Evolutionary conservation across 2,329 filamentous ascomycete species (phyloP), one percentile per base, ranked within the genome.

Genomic region (Botryosphaeria dothidea): DNA sequence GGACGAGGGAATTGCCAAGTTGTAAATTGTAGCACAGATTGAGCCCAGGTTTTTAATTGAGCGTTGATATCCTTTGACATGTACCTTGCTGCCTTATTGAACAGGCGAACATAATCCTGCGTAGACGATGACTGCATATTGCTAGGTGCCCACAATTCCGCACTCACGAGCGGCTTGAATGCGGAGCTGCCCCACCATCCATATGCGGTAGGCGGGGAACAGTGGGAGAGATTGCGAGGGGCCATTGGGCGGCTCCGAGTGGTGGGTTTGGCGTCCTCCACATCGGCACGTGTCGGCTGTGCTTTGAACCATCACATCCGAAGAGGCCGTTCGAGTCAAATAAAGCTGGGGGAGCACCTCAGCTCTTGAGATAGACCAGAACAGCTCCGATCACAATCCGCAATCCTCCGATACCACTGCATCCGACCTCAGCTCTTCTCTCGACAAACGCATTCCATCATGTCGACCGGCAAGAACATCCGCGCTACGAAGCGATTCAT

Each of bases 401-500:
- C 25, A 21, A 5, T 17, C 25, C 3, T 8, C 25, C 46, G 46
- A 51, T 51, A n/a, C n/a, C n/a, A n/a, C n/a, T n/a, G n/a, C n/a
- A n/a, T n/a, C n/a, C n/a, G n/a, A n/a, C n/a, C 23, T 25, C 17
- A 51, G 46, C 46, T 51, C 46, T 31, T 29, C 29, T 3, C 17
- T 19, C 15, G 9, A 58, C 23, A 27, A 19, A 41, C 60, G 6
- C 41, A 3, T 19, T 34, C 29, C 41, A 31, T 3, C 52, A 64
- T 64, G 62, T 38, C 52, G 15, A 17, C 41, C 41, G 43, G 6
- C 17, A 64, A 57, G n/a, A 23, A 58, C 43, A 57, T 64, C 27
- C 62, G 62, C 15, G 25, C 51, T 6, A 36, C 52, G 21, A 64
- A 78, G 19, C 73, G 77, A 9, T 75, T 76, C 57, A 73, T 79